Base-by-base conservation (phyloP, 2,329 filamentous ascomycete species). In the Colletotrichum musae region DNA sequence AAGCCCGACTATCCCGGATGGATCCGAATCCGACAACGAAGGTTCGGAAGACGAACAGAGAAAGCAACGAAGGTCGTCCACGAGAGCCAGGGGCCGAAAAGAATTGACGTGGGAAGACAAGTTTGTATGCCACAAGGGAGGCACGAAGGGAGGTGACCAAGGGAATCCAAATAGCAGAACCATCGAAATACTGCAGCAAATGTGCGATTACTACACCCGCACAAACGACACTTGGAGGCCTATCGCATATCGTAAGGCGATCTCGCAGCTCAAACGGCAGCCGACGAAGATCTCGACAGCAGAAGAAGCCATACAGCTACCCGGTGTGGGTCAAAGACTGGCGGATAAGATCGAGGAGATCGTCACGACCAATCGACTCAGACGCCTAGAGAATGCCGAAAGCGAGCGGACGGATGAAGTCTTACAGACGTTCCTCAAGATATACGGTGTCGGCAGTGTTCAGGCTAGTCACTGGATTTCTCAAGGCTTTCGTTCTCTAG, bases 291-390 rank as follows among this genome's bases (percentile, higher is more conserved):
- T 98, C 68, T 83, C 80, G 4, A 95, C 92, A 0, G 90, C 88
- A 67, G 86, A 90, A 57, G 87, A 97, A 77, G 95, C 95, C 0
- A 81, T 86, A 12, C 78, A 81, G 2, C 84, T 98, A 1, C 89
- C 90, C 1, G 87, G 86, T 67, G 90, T 98, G 43, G 95, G 95
- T 7, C 75, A 84, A 12, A 87, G 93, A 1, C 82, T 98, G 1
- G 94, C 94, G 0, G 84, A 88, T 28, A 97, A 97, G 78, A 96
- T 98, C 71, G 93, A 96, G 74, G 95, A 98, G 77, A 97, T 98
- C 51, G 93, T 90, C 2, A 85, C 86, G 47, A 97, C 94, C 0
- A 88, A 94, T 74, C 85, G 86, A 28, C 86, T 98, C 1, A 87
- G 87, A 50, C 87, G 92, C 45, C 85, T 98, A 0, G 92, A 97